Evolutionary conservation across 805 yeast species (phyloP), one percentile per base, ranked within the genome.

Genomic region (Saccharomyces eubayanus): DNA sequence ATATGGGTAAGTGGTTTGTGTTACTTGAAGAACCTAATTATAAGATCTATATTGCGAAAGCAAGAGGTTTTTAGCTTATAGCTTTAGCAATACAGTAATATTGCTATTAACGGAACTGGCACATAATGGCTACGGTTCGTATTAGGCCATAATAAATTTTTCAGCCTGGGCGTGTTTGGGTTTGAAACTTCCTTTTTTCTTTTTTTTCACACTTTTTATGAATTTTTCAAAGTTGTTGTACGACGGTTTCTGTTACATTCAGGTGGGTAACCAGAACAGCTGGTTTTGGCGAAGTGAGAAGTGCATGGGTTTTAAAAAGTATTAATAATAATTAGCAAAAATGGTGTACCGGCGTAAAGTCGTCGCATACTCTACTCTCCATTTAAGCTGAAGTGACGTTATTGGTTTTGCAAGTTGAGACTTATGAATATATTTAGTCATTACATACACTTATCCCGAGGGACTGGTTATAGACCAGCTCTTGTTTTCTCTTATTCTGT

Each of bases 381-480:
- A 16, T 31, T 31, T 12, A 31, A 12, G 16, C n/a, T 6, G 24
- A 24, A 5, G 3, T 2, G 24, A 36, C 3, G 16, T 16, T 8
- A 3, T 36, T 16, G 21, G 4, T 16, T 9, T 10, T 36, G 43
- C 43, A 36, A 36, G 43, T 16, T 16, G 16, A 16, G 16, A 11
- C 6, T n/a, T 36, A 36, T 9, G 10, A 16, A 16, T 16, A 16
- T 8, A 36, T 36, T 16, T n/a, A 36, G 9, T 24, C 10, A n/a
- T 6, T 36, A 16, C 12, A 16, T 16, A 16, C 8, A 16, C 20
- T 36, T 36, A 36, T 16, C 24, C 24, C 43, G 43, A 6, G 10
- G 24, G 24, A 21, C 12, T 57, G 28, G 51, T 57, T 14, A 60
- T 60, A 9, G 65, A 55, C 71, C 70, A 67, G 48, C 66, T 64